These are phyloP conservation scores for Capronia americana DNA, from an alignment of 2,329 filamentous ascomycete genomes.

Conservation along the genomic window DNA sequence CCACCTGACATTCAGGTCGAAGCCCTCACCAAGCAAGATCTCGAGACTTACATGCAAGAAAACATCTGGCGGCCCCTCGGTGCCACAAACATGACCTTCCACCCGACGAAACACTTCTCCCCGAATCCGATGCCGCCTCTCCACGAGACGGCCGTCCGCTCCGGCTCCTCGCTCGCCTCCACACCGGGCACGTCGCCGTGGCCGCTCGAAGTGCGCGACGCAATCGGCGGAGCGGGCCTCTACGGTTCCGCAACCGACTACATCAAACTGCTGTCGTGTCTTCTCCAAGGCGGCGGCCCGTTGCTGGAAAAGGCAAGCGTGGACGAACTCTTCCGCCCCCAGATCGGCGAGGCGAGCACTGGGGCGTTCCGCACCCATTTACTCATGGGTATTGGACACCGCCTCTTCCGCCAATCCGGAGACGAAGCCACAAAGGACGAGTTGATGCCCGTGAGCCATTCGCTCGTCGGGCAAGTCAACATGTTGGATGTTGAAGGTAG, in stretches of 20 bases:
- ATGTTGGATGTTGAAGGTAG: conserved; percentile 18
- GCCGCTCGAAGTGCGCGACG: conserved; percentile 42
- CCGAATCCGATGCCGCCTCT: conserved; percentile 41
- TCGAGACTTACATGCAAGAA: conserved; percentile 54
- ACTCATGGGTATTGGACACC: background rate
- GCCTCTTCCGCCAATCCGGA: conserved; percentile 8
- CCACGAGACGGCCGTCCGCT: conserved; percentile 18
- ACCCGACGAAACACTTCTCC: conserved; percentile 22
- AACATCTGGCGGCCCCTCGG: conserved; percentile 55
- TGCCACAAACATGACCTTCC: conserved; percentile 59
- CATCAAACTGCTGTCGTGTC: conserved; percentile 34
- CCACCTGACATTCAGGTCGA: conserved; percentile 44
- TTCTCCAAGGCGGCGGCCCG: conserved; percentile 28
- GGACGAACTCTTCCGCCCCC: conserved; percentile 56
- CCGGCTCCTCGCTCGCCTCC: conserved; percentile 41
- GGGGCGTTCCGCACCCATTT: conserved; percentile 6
- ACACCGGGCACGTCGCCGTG: conserved; percentile 47
- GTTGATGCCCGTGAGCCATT: conserved; percentile 13
- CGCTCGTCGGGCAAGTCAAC: conserved; percentile 23
- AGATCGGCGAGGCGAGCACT: conserved; percentile 43
- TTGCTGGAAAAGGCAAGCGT: conserved; percentile 65
- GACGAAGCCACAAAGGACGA: conserved; percentile 1
- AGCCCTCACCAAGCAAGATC: conserved; percentile 47
- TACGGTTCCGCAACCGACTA: conserved; percentile 38
- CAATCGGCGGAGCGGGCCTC: conserved; percentile 38